phyloP scores from a whole-genome alignment of 2,329 filamentous ascomycete species.

The Colletotrichum tamarilloi region DNA sequence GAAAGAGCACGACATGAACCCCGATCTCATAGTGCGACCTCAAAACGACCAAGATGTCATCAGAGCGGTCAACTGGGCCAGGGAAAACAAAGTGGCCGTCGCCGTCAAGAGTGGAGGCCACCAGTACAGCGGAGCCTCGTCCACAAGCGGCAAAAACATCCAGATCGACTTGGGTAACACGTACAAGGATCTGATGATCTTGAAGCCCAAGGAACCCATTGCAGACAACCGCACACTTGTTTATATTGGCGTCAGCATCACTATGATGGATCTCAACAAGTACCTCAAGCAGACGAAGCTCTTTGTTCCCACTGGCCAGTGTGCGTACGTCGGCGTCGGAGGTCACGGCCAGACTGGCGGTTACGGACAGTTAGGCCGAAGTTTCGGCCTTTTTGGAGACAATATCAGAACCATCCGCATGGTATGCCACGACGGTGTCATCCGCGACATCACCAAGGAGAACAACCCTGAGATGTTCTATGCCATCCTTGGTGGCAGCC shows the following conservation, averaged over 20 bases:
- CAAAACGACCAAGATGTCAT: slow-evolving; percentile 55
- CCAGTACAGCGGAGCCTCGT: slow-evolving; percentile 62
- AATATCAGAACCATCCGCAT: slow-evolving; percentile 61
- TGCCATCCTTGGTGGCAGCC: slow-evolving; percentile 67
- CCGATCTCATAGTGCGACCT: slow-evolving; percentile 56
- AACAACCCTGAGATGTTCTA: slow-evolving; percentile 68
- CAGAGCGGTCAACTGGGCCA: slow-evolving; percentile 52
- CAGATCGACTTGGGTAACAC: slow-evolving; percentile 56
- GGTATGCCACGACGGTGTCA: slow-evolving; percentile 57
- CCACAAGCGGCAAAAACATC: slow-evolving; percentile 55
- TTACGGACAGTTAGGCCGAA: slow-evolving; percentile 58
- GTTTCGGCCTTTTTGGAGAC: slow-evolving; percentile 65
- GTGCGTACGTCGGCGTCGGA: slow-evolving; percentile 56
- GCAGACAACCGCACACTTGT: slow-evolving; percentile 49
- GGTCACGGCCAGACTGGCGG: slow-evolving; percentile 61
- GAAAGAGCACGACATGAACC: slow-evolving; percentile 54
- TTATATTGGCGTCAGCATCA: slow-evolving; percentile 53
- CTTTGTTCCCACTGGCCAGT: slow-evolving; percentile 60
- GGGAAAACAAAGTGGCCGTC: slow-evolving; percentile 51
- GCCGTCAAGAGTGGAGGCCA: slow-evolving; percentile 60
- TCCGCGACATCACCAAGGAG: slow-evolving; percentile 57
- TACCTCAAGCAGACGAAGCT: slow-evolving; percentile 52
- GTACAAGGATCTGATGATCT: slow-evolving; percentile 47
- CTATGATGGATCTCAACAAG: slow-evolving; percentile 53
- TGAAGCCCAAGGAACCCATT: slow-evolving; percentile 43